phyloP scores from a whole-genome alignment of 176 grass and related monocot genomes.

The Juncus effusus region DNA sequence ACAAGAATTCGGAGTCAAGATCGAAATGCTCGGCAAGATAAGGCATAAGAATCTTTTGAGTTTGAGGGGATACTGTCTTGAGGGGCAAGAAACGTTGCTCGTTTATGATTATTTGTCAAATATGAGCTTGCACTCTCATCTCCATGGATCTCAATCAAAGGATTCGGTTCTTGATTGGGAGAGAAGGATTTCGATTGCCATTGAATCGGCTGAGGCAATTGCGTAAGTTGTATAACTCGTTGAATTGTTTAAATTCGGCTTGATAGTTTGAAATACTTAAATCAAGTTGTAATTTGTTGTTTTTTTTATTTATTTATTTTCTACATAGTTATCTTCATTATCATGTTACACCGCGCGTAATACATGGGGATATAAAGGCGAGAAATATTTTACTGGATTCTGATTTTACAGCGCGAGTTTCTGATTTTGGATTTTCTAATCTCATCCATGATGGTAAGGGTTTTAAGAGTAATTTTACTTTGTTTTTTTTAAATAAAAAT shows the following conservation, averaged over 20 bases:
- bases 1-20: slow-evolving; percentile 17
- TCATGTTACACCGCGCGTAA: slow-evolving; percentile 23
- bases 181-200: slow-evolving; percentile 21
- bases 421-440: slow-evolving; percentile 35
- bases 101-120: slow-evolving; percentile 35
- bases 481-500: slow-evolving; percentile 12
- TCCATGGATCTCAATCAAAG: slow-evolving; percentile 22
- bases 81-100: slow-evolving; percentile 30
- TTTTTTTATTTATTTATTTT: background rate
- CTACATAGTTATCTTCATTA: slow-evolving; percentile 33
- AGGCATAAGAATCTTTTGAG: slow-evolving; percentile 31
- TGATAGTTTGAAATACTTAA: background rate
- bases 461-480: background rate
- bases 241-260: background rate
- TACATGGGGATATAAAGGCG: slow-evolving; percentile 31
- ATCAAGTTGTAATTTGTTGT: background rate
- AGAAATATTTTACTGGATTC: slow-evolving; percentile 36
- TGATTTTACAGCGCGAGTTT: slow-evolving; percentile 31
- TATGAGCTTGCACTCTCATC: slow-evolving; percentile 28
- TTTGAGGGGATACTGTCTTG: slow-evolving; percentile 32
- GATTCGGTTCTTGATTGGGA: slow-evolving; percentile 30
- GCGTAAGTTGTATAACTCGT: slow-evolving; percentile 14
- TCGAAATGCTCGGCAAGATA: slow-evolving; percentile 23
- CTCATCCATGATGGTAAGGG: slow-evolving; percentile 19
- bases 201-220: slow-evolving; percentile 27